These are phyloP conservation scores for Monilinia aucupariae DNA, from an alignment of 2,329 filamentous ascomycete genomes.

Conservation along the genomic window DNA sequence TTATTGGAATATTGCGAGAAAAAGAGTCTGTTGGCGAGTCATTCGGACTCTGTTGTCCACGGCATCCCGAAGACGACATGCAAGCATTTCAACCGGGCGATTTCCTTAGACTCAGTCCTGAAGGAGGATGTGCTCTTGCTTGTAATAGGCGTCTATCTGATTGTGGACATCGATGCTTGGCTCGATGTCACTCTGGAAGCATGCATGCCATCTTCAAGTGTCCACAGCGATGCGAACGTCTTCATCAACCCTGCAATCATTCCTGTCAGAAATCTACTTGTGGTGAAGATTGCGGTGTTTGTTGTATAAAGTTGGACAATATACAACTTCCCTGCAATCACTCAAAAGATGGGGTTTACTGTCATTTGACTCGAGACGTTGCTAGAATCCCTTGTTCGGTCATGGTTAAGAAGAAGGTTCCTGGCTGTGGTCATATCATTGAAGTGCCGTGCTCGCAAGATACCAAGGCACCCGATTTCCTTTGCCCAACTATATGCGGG, in stretches of 20 bases:
- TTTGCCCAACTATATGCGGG: slow-evolving; percentile 51
- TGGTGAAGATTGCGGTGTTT: slow-evolving; percentile 41
- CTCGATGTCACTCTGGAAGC: slow-evolving; percentile 44
- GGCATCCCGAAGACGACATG: slow-evolving; percentile 47
- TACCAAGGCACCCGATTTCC: not conserved
- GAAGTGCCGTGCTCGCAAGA: slow-evolving; percentile 49
- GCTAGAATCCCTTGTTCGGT: slow-evolving; percentile 46
- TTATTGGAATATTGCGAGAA: slow-evolving; percentile 47
- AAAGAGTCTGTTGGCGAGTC: slow-evolving; percentile 44
- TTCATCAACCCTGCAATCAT: slow-evolving; percentile 42
- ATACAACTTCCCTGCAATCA: slow-evolving; percentile 41
- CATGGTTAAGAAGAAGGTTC: slow-evolving; percentile 44
- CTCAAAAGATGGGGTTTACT: slow-evolving; percentile 32
- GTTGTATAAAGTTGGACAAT: slow-evolving; percentile 34
- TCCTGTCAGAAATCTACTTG: slow-evolving; percentile 40
- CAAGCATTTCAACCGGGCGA: slow-evolving; percentile 23
- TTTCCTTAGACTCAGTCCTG: slow-evolving; percentile 44
- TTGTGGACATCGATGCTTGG: slow-evolving; percentile 46
- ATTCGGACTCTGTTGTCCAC: slow-evolving; percentile 54
- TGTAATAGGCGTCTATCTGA: slow-evolving; percentile 30
- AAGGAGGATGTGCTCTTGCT: slow-evolving; percentile 46
- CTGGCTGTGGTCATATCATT: slow-evolving; percentile 51
- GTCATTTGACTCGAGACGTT: slow-evolving; percentile 43
- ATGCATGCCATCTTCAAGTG: slow-evolving; percentile 46
- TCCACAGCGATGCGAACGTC: slow-evolving; percentile 41